Base-by-base conservation (phyloP, 2,329 filamentous ascomycete genomes). In the Hysterium pulicare region DNA sequence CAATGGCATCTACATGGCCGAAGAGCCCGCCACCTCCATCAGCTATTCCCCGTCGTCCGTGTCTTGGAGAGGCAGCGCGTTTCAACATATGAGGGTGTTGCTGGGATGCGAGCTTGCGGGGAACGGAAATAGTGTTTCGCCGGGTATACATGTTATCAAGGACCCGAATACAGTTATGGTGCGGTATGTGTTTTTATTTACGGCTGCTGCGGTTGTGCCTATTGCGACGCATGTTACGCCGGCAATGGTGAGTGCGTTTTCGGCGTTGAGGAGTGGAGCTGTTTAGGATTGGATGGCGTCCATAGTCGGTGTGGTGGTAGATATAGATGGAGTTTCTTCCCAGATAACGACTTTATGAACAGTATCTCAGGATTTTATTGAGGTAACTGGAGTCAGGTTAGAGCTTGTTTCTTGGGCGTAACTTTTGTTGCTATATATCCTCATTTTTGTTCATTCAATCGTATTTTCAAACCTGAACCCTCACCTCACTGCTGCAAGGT, bases 111-210 rank as follows among this genome's bases (percentile, higher is more conserved):
- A 66, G 46, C 48, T 63, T 28, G 47, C 51, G 3, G 58, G 55
- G 2, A 40, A 26, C 13, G 54, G 48, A 6, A 51, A 48, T 22
- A 47, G 33, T 22, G 48, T 57, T 7, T 33, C 24, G 15, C 23
- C 36, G 2, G 57, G 57, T 1, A 56, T 64, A 15, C 54, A 61
- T 47, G 50, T 63, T 9, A 41, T 64, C 8, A 50, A 45, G 13
- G 60, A 66, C 38, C 47, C 48, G 33, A 44, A 37, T 26, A 53
- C 33, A 21, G 53, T 65, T 2, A 61, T 66, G 55, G 59, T 66
- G n/a, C 47, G 62, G 23, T 66, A 65, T 50, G 21, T 66, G 2
- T 57, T 65, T 41, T 35, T 65, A 37, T 49, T 63, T 26, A 30
- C 44, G 19, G 41, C 21, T 15, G 30, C 30, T 15, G 45, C 51